Evolutionary conservation across 164 flowering plant genomes (phyloP).

Genomic region (Magnolia sinica): DNA sequence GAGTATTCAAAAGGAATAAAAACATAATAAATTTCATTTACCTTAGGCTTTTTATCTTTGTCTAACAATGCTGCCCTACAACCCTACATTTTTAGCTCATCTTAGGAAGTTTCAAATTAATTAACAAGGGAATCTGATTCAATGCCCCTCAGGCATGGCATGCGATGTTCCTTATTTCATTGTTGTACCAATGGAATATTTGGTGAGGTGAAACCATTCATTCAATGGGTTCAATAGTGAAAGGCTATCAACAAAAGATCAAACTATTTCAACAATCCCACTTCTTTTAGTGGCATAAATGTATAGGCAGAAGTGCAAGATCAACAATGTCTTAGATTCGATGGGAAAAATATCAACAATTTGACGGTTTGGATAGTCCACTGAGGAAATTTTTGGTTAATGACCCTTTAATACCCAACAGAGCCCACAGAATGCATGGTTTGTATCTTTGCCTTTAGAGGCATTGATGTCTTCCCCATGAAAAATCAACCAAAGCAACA

Average conservation of each 20-base stretch:
- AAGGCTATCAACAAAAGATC: too few species aligned
- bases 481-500: neutral
- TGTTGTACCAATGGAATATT: neutral
- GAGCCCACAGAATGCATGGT: neutral
- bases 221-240: too few species aligned
- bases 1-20: neutral
- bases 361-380: too few species aligned
- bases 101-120: neutral
- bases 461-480: neutral
- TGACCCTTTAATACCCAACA: neutral
- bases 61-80: constrained; percentile 62
- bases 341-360: too few species aligned
- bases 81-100: constrained; percentile 28
- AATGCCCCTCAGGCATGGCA: neutral
- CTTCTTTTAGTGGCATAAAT: too few species aligned
- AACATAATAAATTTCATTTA: neutral
- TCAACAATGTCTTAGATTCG: too few species aligned
- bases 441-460: neutral
- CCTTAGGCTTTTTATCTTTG: constrained; percentile 50
- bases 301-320: too few species aligned
- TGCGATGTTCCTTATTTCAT: neutral
- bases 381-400: too few species aligned
- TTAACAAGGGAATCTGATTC: neutral
- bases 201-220: neutral
- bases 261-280: too few species aligned